Percentiles rank a stretch among this genome's conserved stretches.
phyloP scores from a whole-genome alignment of 495 filamentous ascomycete genomes.

The Durotheca rogersii region DNA sequence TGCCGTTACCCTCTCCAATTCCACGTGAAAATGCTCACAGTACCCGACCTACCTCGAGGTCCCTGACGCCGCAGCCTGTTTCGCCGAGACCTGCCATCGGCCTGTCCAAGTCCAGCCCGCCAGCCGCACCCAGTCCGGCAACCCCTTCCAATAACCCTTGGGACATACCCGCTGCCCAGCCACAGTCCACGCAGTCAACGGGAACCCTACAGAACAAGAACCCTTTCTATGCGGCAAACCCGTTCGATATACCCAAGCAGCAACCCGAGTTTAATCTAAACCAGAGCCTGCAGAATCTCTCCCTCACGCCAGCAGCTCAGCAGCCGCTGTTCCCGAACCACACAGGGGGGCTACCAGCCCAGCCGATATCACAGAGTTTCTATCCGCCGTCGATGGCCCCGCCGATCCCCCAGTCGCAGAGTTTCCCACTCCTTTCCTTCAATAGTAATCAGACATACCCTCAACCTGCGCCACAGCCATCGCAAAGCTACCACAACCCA shows the following conservation, averaged over 20 bases:
- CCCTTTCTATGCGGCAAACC: constrained; percentile 53
- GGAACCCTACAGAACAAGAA: constrained; percentile 56
- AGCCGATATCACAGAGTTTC: constrained; percentile 47
- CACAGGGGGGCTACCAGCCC: constrained; percentile 71
- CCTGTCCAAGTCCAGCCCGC: constrained; percentile 30
- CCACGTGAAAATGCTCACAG: constrained; percentile 36
- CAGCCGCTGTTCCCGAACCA: constrained; percentile 79
- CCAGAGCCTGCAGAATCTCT: constrained; percentile 69
- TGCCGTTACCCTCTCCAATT: constrained; percentile 36
- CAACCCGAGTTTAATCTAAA: constrained; percentile 52
- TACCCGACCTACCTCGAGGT: constrained; percentile 41
- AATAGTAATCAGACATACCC: constrained; percentile 51
- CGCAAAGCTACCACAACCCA: constrained; percentile 62
- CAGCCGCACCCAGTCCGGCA: constrained; percentile 38
- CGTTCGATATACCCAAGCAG: constrained; percentile 49
- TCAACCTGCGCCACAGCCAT: constrained; percentile 38
- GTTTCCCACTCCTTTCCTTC: constrained; percentile 45
- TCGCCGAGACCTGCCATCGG: constrained; percentile 29
- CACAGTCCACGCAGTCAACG: constrained; percentile 59
- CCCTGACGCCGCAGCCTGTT: constrained; percentile 43
- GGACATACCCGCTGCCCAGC: constrained; percentile 48
- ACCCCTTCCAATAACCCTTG: constrained; percentile 67
- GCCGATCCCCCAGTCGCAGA: constrained; percentile 57
- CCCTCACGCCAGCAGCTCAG: constrained; percentile 58
- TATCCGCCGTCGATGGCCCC: constrained; percentile 61